Percentiles rank a stretch among this genome's conserved stretches.
These are phyloP conservation scores for Erysimum cheiri DNA, from an alignment of 441 rosid genomes.

Conservation along the genomic window DNA sequence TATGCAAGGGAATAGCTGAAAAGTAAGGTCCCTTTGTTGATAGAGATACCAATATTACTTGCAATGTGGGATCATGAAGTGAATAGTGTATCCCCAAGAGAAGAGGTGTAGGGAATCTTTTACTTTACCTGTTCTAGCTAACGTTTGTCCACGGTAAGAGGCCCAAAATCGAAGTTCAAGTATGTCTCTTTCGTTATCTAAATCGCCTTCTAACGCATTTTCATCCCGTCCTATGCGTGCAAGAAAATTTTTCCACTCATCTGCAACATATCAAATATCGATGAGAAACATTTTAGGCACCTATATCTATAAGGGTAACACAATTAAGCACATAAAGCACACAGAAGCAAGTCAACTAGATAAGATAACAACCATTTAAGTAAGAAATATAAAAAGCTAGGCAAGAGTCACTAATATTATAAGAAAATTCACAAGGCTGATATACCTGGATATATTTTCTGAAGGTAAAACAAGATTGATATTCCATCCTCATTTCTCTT, in stretches of 20 bases:
- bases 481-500: slow-evolving; percentile 98
- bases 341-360: slow-evolving; percentile 18
- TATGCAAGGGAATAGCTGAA: slow-evolving; percentile 20
- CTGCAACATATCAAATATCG: slow-evolving; percentile 51
- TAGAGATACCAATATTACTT: slow-evolving; percentile 17
- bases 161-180: slow-evolving; percentile 99
- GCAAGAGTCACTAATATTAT: slow-evolving; percentile 22
- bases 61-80: slow-evolving; percentile 17
- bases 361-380: slow-evolving; percentile 1
- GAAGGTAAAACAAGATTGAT: slow-evolving; percentile 94
- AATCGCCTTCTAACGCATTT: slow-evolving; percentile 75
- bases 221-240: slow-evolving; percentile 97
- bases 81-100: slow-evolving; percentile 26
- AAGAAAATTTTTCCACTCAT: slow-evolving; percentile 99
- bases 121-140: slow-evolving; percentile 88
- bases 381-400: slow-evolving; percentile 28
- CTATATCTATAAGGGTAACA: slow-evolving; percentile 23
- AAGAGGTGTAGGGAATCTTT: slow-evolving; percentile 1
- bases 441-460: slow-evolving; percentile 98
- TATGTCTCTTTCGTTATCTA: slow-evolving; percentile 69
- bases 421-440: slow-evolving; percentile 17
- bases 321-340: slow-evolving; percentile 10
- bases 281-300: slow-evolving; percentile 30
- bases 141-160: slow-evolving; percentile 95
- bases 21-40: slow-evolving; percentile 13